Evolutionary conservation across 805 yeast species (phyloP).

Genomic region (Myxozyma monticola): DNA sequence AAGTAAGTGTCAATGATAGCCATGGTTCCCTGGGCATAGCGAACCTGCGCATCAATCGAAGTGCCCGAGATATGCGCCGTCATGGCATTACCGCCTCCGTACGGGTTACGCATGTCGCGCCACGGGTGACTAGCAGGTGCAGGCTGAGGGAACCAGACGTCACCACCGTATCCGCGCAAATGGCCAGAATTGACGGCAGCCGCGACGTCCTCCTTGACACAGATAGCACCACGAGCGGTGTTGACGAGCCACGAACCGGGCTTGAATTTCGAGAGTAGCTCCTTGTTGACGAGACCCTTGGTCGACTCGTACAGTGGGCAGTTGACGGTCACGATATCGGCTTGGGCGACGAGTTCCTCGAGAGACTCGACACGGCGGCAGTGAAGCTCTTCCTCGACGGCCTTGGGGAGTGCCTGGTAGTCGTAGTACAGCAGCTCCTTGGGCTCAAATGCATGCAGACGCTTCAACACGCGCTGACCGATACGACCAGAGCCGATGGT

Average conservation of each 20-base stretch:
- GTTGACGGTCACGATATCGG: slow-evolving; percentile 75
- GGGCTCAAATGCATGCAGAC: slow-evolving; percentile 71
- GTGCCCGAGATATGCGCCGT: slow-evolving; percentile 82
- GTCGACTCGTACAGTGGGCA: slow-evolving; percentile 75
- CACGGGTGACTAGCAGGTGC: slow-evolving; percentile 77
- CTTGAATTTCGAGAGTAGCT: slow-evolving; percentile 66
- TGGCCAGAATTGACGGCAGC: slow-evolving; percentile 70
- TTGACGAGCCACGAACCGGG: slow-evolving; percentile 72
- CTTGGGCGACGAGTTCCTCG: slow-evolving; percentile 57
- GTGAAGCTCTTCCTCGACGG: slow-evolving; percentile 57
- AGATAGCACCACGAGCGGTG: slow-evolving; percentile 82
- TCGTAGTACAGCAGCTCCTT: slow-evolving; percentile 72
- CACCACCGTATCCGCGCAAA: slow-evolving; percentile 79
- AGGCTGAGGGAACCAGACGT: slow-evolving; percentile 85
- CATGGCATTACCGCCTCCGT: slow-evolving; percentile 80
- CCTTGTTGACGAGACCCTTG: slow-evolving; percentile 64
- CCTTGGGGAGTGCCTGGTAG: slow-evolving; percentile 65
- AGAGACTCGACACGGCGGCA: slow-evolving; percentile 65
- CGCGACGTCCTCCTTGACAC: slow-evolving; percentile 71
- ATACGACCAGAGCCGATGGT: slow-evolving; percentile 83
- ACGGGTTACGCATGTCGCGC: slow-evolving; percentile 65
- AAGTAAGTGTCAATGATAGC: slow-evolving; percentile 64
- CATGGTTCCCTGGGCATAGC: slow-evolving; percentile 71
- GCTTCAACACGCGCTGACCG: slow-evolving; percentile 72
- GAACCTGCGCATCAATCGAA: slow-evolving; percentile 72